These are phyloP conservation scores for Kodamaea alishanica DNA, from an alignment of 1,139 yeast genomes.

Conservation along the genomic window DNA sequence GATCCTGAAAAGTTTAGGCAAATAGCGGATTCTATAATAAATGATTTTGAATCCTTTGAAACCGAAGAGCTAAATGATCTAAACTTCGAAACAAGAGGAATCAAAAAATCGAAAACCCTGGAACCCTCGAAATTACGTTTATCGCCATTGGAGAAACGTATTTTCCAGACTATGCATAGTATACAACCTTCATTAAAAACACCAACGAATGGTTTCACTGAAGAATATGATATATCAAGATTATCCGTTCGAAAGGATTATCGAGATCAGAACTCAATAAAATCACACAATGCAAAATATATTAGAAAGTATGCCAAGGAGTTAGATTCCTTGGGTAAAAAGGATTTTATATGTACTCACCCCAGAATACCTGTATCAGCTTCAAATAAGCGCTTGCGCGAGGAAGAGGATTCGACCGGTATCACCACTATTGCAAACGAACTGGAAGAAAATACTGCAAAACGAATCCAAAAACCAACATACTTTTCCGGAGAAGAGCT, in stretches of 20 bases:
- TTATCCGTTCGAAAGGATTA: slow-evolving; percentile 16
- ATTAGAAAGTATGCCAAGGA: slow-evolving; percentile 9
- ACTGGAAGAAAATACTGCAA: neutral
- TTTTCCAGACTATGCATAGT: slow-evolving; percentile 4
- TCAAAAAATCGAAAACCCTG: neutral
- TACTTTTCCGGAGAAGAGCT: slow-evolving; percentile 8
- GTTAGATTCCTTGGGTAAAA: neutral
- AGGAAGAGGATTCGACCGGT: no score
- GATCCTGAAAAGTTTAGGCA: slow-evolving; percentile 14
- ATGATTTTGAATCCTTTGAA: slow-evolving; percentile 15
- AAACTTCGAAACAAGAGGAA: neutral
- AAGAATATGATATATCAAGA: slow-evolving; percentile 6
- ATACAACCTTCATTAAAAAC: neutral
- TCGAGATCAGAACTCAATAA: slow-evolving; percentile 4
- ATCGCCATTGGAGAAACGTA: slow-evolving; percentile 8
- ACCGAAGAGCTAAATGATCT: slow-evolving; percentile 16
- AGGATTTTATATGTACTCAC: no score
- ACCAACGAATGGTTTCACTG: neutral
- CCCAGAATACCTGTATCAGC: no score
- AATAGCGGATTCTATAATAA: slow-evolving; percentile 14
- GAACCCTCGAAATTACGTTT: neutral
- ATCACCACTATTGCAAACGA: no score
- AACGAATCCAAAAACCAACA: slow-evolving; percentile 9
- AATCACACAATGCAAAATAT: slow-evolving; percentile 13
- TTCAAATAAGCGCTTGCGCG: no score